Percentiles rank a stretch among this genome's conserved stretches.
Evolutionary conservation across 1,284 basidiomycete species (phyloP).

Genomic region (Boletus calvinii): DNA sequence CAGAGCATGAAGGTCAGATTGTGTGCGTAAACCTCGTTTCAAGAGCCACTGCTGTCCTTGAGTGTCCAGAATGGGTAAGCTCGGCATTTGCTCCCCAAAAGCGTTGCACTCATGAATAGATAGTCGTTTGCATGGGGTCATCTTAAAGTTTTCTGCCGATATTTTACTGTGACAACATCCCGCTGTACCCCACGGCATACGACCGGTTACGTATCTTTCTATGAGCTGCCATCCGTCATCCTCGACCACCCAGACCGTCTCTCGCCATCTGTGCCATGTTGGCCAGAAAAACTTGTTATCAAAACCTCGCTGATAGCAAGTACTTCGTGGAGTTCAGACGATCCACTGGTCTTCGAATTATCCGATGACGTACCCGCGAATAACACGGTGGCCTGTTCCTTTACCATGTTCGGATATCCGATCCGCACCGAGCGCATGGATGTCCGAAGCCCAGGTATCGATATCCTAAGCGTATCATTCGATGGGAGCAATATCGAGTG

Average conservation of each 20-base stretch:
- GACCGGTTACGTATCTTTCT: slow-evolving; percentile 16
- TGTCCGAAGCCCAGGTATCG: slow-evolving; percentile 1
- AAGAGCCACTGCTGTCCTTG: slow-evolving; percentile 11
- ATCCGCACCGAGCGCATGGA: not conserved
- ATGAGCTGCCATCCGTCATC: slow-evolving; percentile 21
- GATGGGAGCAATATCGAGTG: slow-evolving; percentile 12
- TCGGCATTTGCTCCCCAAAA: not conserved
- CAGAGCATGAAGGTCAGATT: slow-evolving; percentile 10
- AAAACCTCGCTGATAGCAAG: slow-evolving; percentile 10
- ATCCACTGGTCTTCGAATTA: slow-evolving; percentile 8
- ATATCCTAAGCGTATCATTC: slow-evolving; percentile 17
- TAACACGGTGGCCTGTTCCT: slow-evolving; percentile 12
- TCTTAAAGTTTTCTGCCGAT: slow-evolving; percentile 15
- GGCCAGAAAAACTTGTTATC: slow-evolving; percentile 16
- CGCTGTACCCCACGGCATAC: not conserved
- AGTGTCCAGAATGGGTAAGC: slow-evolving; percentile 24
- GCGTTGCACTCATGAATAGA: slow-evolving; percentile 6
- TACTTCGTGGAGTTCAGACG: slow-evolving; percentile 19
- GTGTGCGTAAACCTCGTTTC: slow-evolving; percentile 26
- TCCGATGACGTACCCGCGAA: slow-evolving; percentile 17
- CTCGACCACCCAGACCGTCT: slow-evolving; percentile 7
- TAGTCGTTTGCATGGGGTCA: slow-evolving; percentile 13
- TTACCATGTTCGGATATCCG: slow-evolving; percentile 18
- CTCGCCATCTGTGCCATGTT: slow-evolving; percentile 6
- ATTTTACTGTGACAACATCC: slow-evolving; percentile 14